A percentile compares a stretch with the other conserved stretches of the same genome.
phyloP scores from a whole-genome alignment of 2,329 filamentous ascomycete species.

The Atkinsonella hypoxylon region DNA sequence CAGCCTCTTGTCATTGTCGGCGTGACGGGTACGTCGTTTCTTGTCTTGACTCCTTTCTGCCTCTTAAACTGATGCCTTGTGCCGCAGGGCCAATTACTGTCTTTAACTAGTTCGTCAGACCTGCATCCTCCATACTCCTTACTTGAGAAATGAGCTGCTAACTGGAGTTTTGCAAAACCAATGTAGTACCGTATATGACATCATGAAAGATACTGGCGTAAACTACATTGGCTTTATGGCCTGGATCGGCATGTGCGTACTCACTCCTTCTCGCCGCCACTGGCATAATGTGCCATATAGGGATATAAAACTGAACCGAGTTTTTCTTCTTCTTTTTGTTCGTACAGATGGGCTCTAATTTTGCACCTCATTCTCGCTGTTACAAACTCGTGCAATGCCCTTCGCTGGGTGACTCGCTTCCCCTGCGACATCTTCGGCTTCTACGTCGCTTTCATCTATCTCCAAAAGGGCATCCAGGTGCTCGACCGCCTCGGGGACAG shows the following conservation, averaged over 20 bases:
- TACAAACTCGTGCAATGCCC: conserved; percentile 75
- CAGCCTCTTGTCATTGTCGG: conserved; percentile 87
- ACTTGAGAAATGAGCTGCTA: too few relatives aligned
- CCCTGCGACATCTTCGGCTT: conserved; percentile 92
- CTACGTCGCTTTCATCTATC: conserved; percentile 84
- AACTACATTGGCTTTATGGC: conserved; percentile 86
- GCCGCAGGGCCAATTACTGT: conserved; percentile 68
- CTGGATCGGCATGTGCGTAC: conserved; percentile 65
- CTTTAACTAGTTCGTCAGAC: conserved; percentile 60
- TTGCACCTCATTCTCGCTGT: conserved; percentile 77
- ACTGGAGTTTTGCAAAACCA: too few relatives aligned
- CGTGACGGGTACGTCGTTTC: conserved; percentile 49
- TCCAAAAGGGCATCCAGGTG: conserved; percentile 84
- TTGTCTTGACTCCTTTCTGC: neutral
- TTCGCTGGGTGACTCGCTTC: conserved; percentile 85
- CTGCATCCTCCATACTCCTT: neutral
- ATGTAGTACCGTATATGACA: conserved; percentile 72
- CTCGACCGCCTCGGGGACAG: conserved; percentile 59
- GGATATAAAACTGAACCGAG: neutral
- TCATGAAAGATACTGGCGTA: conserved; percentile 63
- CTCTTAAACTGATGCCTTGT: neutral
- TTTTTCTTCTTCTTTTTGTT: neutral
- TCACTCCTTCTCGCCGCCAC: neutral
- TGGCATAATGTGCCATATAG: neutral
- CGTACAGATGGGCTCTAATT: conserved; percentile 62